These are phyloP conservation scores for Penicillium sp. DNA, from an alignment of 2,329 filamentous ascomycete species.

Conservation along the genomic window DNA sequence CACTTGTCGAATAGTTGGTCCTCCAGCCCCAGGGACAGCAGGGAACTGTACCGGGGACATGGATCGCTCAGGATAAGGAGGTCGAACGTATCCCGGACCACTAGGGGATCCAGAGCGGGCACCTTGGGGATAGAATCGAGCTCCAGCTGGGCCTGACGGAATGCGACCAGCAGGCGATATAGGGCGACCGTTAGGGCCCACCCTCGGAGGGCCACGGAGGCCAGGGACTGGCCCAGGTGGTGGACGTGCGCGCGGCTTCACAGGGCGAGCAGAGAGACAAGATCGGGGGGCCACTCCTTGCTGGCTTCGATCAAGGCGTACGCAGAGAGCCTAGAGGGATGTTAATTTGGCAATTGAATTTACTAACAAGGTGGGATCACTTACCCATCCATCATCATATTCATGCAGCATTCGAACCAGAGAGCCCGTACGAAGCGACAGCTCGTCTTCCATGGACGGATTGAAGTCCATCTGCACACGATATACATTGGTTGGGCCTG, in stretches of 20 bases:
- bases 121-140: constrained; percentile 34
- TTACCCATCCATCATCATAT: constrained; percentile 97
- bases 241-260: constrained; percentile 67
- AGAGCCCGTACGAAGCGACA: constrained; percentile 73
- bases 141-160: constrained; percentile 27
- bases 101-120: constrained; percentile 44
- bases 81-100: constrained; percentile 26
- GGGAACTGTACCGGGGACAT: constrained; percentile 35
- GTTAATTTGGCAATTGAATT: constrained; percentile 19
- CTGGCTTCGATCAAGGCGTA: constrained; percentile 78
- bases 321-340: constrained; percentile 68
- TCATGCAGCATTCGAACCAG: constrained; percentile 86
- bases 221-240: constrained; percentile 32
- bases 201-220: constrained; percentile 30
- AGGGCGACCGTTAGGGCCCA: constrained; percentile 32
- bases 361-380: constrained; percentile 32
- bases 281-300: constrained; percentile 93
- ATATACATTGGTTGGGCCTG: constrained; percentile 64
- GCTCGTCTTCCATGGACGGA: constrained; percentile 86
- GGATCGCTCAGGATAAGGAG: constrained; percentile 25
- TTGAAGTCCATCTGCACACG: constrained; percentile 92
- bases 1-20: constrained; percentile 27
- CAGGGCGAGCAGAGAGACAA: constrained; percentile 83
- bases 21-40: constrained; percentile 31
- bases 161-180: constrained; percentile 13